Percentiles rank a stretch among this genome's conserved stretches.
Conservation (phyloP, 1,284 basidiomycete species). For the Bondarzewia mesenterica region DNA sequence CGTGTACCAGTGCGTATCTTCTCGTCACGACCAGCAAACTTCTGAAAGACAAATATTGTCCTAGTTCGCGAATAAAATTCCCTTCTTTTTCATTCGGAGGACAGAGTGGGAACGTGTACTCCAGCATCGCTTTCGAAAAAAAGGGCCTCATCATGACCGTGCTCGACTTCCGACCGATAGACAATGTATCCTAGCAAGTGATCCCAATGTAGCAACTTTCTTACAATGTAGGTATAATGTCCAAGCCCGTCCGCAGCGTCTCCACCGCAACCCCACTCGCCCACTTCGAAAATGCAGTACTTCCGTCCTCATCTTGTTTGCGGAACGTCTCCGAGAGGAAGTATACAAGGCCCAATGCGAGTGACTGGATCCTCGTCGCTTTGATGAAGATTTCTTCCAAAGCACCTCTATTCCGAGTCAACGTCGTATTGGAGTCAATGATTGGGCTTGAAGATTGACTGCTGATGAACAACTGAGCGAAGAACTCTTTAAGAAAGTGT, state of each 20-base stretch:
- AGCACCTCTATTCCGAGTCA: slow-evolving; percentile 44
- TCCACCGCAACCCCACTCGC: slow-evolving; percentile 58
- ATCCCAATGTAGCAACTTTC: not conserved
- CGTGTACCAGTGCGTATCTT: slow-evolving; percentile 48
- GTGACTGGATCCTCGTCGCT: slow-evolving; percentile 46
- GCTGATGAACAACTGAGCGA: slow-evolving; percentile 61
- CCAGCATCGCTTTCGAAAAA: slow-evolving; percentile 70
- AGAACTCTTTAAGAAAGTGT: slow-evolving; percentile 62
- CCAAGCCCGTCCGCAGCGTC: slow-evolving; percentile 54
- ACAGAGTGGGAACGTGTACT: slow-evolving; percentile 60
- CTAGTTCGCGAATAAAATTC: slow-evolving; percentile 64
- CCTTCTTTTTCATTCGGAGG: slow-evolving; percentile 73
- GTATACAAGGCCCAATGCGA: slow-evolving; percentile 64
- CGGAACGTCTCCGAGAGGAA: slow-evolving; percentile 50
- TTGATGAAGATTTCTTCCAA: slow-evolving; percentile 74
- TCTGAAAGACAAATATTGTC: slow-evolving; percentile 1
- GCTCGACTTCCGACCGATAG: not conserved
- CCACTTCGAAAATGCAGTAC: slow-evolving; percentile 50
- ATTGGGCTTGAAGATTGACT: slow-evolving; percentile 68
- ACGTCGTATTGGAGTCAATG: slow-evolving; percentile 30
- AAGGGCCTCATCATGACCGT: slow-evolving; percentile 3
- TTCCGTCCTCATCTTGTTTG: slow-evolving; percentile 26
- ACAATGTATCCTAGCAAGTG: not conserved
- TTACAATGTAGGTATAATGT: slow-evolving; percentile 38
- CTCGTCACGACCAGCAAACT: not conserved